Evolutionary conservation across 495 filamentous ascomycete genomes (phyloP), one percentile per base, ranked within the genome.

Genomic region (Penicilliopsis zonata): DNA sequence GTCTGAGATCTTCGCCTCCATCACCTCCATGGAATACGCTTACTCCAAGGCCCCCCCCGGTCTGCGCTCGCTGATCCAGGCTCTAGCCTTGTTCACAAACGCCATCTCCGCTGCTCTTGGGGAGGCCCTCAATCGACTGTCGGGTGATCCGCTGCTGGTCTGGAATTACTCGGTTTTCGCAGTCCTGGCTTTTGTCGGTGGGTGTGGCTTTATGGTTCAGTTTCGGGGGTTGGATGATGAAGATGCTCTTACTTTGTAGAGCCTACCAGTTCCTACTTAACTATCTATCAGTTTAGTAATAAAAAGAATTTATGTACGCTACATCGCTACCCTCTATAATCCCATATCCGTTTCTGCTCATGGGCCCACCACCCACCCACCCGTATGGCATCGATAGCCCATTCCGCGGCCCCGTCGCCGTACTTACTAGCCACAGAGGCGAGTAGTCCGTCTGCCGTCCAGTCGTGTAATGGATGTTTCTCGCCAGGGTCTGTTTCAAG

Each of bases 1-100:
- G n/a, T 74, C 74, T n/a, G 80, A 83, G 53, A 80, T 82, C 38
- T 67, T 83, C 38, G 76, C 77, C 0, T 74, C 66, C 30, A 67
- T 82, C 42, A 78, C 74, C 9, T 64, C 56, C 1, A 60, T 79
- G 4, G 75, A 80, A 47, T 85, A 86, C 37, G 83, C 82, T 4
- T 86, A 75, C 50, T 80, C 74, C 43, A 84, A 87, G 56, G 81
- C 83, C 1, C 83, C 83, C 5, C 67, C 61, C 38, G 83, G 78
- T 52, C 83, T 87, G 79, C 68, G 78, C 7, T 79, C 75, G 8
- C 65, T 84, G 20, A 75, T 86, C 14, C 74, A 74, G 43, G 69
- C 76, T 4, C 55, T 84, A 24, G 68, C 68, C 18, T 66, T 83
- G 25, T 80, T 85, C 53, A 76, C 71, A 55, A 76, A 68, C 26